Evolutionary conservation across 2,329 filamentous ascomycete genomes (phyloP).

Genomic region (Emergomyces pasteurianus): DNA sequence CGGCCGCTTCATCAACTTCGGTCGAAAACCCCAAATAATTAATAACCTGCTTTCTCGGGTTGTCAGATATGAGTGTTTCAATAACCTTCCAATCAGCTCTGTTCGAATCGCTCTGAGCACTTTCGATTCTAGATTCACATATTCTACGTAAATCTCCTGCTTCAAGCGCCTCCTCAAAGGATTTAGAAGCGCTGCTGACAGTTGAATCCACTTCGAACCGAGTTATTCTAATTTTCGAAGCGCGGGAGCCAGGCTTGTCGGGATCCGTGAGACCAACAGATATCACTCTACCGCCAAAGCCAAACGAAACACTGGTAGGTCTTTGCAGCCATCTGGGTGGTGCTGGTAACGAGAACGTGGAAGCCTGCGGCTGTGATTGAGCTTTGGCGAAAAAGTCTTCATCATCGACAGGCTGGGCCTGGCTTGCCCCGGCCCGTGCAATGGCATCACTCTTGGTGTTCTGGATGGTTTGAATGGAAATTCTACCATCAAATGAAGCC

Average conservation of each 20-base stretch:
- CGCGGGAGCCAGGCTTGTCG: slow-evolving; percentile 48
- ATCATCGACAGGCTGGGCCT: slow-evolving; percentile 62
- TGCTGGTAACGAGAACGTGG: slow-evolving; percentile 74
- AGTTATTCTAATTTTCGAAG: slow-evolving; percentile 70
- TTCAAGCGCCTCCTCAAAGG: slow-evolving; percentile 73
- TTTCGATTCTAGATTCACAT: slow-evolving; percentile 64
- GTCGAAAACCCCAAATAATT: slow-evolving; percentile 82
- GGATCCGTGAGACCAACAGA: slow-evolving; percentile 49
- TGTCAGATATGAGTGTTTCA: slow-evolving; percentile 71
- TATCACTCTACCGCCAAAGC: slow-evolving; percentile 90
- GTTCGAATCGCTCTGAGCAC: slow-evolving; percentile 74
- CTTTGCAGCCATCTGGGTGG: slow-evolving; percentile 85
- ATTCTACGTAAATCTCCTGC: slow-evolving; percentile 66
- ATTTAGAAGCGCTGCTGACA: slow-evolving; percentile 70
- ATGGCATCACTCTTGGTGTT: slow-evolving; percentile 70
- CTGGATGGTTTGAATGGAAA: slow-evolving; percentile 83
- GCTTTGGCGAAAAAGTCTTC: slow-evolving; percentile 96
- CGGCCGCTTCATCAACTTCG: slow-evolving; percentile 39
- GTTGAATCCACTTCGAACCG: slow-evolving; percentile 81
- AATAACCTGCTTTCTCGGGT: slow-evolving; percentile 73
- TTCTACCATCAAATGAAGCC: slow-evolving; percentile 94
- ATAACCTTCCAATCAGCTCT: slow-evolving; percentile 95
- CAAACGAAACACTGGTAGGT: slow-evolving; percentile 78
- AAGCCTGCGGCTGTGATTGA: slow-evolving; percentile 79
- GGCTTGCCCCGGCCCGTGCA: slow-evolving; percentile 50